Evolutionary conservation across 345 rosid genomes (phyloP), one percentile per base, ranked within the genome.

Genomic region (Sisymbrium irio): DNA sequence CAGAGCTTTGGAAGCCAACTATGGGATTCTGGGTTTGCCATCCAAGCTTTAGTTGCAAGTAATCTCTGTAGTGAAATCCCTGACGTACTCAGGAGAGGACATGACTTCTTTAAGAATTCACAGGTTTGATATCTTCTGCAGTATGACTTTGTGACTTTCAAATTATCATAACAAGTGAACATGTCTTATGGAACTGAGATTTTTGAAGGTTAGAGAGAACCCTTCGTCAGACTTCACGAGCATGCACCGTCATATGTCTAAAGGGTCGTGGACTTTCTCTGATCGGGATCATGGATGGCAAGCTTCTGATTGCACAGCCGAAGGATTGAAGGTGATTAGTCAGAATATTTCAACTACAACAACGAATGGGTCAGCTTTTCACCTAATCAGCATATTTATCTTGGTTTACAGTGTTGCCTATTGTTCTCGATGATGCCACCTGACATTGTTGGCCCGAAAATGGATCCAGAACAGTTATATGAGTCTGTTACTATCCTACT

Each of bases 1-100:
- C 80, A 93, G 96, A 86, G 90, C 67, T 87, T 89, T 37, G 96
- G 95, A 39, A 89, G 96, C 67, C 98, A 91, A 65, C 65, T 72
- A 20, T 94, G 97, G 97, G 96, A 94, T 65, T 72, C 95, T 2
- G 86, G 80, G 45, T 83, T 89, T 47, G 86, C 95, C 0, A 69
- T 91, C 65, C 97, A 91, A 79, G 97, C 96, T 18, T 63, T 94
- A 74, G 69, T 94, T 59, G 84, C 96, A n/a, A 67, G 82, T 58
- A 79, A 87, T 63, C 81, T 91, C 32, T 63, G 45, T 0, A 74
- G 82, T 3, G 98, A 89, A 77, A 71, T 84, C 33, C 84, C 85
- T 42, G 80, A 87, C 1, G 82, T 85, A 40, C 83, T 94, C 9
- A 80, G 65, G 74, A 91, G 65, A 77, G 97, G 91, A 47, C 90